Evolutionary conservation across 2,329 filamentous ascomycete species (phyloP).

Genomic region (Phaeophleospora eucalypticola): DNA sequence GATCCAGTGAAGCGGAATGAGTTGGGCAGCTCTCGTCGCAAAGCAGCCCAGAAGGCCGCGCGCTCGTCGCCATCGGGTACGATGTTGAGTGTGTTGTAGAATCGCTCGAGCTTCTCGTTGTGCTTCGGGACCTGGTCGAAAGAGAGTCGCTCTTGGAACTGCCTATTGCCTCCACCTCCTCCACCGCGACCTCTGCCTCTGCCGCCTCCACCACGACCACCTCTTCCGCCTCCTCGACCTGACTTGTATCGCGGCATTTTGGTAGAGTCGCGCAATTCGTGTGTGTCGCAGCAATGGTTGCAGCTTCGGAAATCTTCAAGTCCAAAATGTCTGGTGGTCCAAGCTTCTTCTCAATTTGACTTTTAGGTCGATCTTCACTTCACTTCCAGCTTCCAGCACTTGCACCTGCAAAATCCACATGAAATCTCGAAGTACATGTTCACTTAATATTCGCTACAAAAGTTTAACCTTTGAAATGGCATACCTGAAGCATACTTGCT

Average conservation of each 20-base stretch:
- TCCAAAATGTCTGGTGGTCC: no score
- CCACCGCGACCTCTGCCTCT: slow-evolving; percentile 23
- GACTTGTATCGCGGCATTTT: slow-evolving; percentile 15
- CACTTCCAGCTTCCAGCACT: no score
- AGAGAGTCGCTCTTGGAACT: slow-evolving; percentile 33
- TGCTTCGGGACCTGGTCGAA: slow-evolving; percentile 66
- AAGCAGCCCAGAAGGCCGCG: slow-evolving; percentile 74
- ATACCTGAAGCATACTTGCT: no score
- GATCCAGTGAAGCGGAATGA: slow-evolving; percentile 97
- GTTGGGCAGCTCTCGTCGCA: slow-evolving; percentile 85
- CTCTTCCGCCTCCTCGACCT: slow-evolving; percentile 19
- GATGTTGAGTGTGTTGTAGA: slow-evolving; percentile 75
- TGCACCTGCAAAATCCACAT: no score
- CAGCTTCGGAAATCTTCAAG: no score
- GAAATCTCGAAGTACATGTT: no score
- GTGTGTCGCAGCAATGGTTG: neutral
- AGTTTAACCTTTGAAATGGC: no score
- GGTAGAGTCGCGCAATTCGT: neutral
- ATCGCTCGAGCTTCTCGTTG: slow-evolving; percentile 80
- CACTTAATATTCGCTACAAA: no score
- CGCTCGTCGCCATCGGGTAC: slow-evolving; percentile 70
- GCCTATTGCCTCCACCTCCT: slow-evolving; percentile 23
- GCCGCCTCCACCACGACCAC: slow-evolving; percentile 22
- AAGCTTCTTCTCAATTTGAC: no score
- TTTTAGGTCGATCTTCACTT: no score